phyloP scores from a whole-genome alignment of 23 red algal genomes.

The Gracilaria vermiculophylla region DNA sequence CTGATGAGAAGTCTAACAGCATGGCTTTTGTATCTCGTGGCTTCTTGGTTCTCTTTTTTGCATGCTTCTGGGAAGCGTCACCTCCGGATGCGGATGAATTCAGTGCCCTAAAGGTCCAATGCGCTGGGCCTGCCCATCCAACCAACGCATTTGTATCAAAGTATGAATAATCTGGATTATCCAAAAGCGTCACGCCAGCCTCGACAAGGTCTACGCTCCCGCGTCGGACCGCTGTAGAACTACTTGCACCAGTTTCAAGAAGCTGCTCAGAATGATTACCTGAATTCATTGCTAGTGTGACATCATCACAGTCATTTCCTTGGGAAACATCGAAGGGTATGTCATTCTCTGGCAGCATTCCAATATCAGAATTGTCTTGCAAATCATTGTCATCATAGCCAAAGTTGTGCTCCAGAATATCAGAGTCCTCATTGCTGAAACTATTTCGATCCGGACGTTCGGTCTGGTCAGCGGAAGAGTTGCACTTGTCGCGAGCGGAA shows the following conservation, averaged over 20 bases:
- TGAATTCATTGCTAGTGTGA: background rate
- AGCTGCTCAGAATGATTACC: background rate
- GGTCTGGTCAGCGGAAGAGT: background rate
- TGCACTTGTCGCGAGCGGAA: background rate
- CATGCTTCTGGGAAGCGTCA: background rate
- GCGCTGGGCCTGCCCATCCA: conserved; percentile 76
- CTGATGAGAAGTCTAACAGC: conserved; percentile 71
- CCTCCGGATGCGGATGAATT: background rate
- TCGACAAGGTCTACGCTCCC: conserved; percentile 56
- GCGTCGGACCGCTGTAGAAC: background rate
- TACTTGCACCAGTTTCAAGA: background rate
- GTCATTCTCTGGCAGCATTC: background rate
- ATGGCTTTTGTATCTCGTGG: conserved; percentile 63
- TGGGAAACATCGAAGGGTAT: background rate
- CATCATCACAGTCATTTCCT: conserved; percentile 42
- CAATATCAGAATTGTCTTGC: conserved; percentile 3
- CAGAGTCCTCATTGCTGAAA: background rate
- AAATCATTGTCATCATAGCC: conserved; percentile 43
- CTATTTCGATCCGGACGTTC: background rate
- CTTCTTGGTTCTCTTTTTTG: conserved; percentile 43
- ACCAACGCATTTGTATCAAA: conserved; percentile 35
- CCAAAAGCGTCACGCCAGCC: conserved; percentile 35
- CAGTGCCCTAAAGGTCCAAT: conserved; percentile 60
- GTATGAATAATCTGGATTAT: conserved; percentile 67
- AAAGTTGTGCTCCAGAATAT: conserved; percentile 22